These are phyloP conservation scores for Colletotrichum tamarilloi DNA, from an alignment of 2,329 filamentous ascomycete species.

Conservation along the genomic window DNA sequence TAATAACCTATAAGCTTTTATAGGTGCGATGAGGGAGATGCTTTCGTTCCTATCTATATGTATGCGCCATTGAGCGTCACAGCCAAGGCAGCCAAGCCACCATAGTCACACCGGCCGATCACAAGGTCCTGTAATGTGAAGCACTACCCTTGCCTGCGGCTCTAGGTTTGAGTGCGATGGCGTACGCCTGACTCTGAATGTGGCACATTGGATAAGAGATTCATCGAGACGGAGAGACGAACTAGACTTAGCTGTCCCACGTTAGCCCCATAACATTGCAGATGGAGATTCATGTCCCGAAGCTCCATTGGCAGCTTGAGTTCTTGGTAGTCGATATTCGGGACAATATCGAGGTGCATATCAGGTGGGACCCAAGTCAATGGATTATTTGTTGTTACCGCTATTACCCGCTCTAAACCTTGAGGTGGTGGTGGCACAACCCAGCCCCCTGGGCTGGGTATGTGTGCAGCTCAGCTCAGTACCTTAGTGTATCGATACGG, in stretches of 20 bases:
- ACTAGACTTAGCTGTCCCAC: not conserved
- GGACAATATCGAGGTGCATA: not conserved
- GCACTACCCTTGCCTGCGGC: not conserved
- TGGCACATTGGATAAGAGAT: not conserved
- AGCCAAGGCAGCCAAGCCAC: not conserved
- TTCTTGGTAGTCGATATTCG: not conserved
- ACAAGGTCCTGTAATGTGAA: not conserved
- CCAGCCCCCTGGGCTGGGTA: not conserved
- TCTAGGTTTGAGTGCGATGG: not conserved
- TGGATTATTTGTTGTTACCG: not conserved
- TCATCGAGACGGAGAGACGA: not conserved
- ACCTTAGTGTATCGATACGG: no score
- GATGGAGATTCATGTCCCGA: not conserved
- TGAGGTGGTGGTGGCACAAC: not conserved
- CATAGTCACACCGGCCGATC: not conserved
- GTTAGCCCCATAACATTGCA: not conserved
- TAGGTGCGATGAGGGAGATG: no score
- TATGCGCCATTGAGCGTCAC: not conserved
- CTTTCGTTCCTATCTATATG: no score
- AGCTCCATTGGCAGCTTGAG: not conserved
- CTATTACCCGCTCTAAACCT: not conserved
- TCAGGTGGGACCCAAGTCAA: not conserved
- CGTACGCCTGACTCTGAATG: not conserved
- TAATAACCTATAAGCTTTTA: no score
- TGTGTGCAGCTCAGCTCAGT: no score